phyloP scores from a whole-genome alignment of 768 basidiomycete species.

The Lentinus tigrinus region DNA sequence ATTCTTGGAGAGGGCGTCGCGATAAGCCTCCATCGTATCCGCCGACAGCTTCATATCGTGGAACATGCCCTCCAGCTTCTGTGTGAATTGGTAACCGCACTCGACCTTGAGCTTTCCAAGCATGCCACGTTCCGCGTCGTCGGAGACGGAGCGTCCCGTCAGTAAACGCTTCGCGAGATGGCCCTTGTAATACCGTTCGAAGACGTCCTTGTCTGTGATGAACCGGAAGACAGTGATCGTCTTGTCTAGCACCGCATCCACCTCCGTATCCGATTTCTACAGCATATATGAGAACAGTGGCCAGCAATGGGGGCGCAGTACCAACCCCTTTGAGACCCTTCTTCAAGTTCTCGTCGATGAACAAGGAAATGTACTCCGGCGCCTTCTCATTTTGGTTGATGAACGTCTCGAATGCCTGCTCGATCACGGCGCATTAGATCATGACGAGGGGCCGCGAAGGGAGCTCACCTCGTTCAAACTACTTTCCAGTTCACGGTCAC shows the following conservation, averaged over 20 bases:
- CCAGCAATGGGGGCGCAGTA: constrained; percentile 5
- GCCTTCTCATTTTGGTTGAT: constrained; percentile 85
- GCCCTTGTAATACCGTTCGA: constrained; percentile 96
- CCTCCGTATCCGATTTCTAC: constrained; percentile 93
- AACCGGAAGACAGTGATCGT: constrained; percentile 95
- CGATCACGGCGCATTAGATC: not conserved
- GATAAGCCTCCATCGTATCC: constrained; percentile 80
- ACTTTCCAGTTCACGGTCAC: constrained; percentile 76
- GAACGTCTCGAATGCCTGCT: constrained; percentile 90
- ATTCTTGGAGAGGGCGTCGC: constrained; percentile 52
- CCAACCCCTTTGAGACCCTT: constrained; percentile 92
- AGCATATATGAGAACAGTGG: not conserved
- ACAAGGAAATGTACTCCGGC: constrained; percentile 93
- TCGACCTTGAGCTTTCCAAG: constrained; percentile 95
- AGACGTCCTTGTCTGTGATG: constrained; percentile 92
- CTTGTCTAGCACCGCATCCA: constrained; percentile 88
- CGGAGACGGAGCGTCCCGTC: constrained; percentile 83
- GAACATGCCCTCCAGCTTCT: constrained; percentile 99
- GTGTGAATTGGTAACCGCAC: constrained; percentile 95
- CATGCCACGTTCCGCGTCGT: constrained; percentile 98
- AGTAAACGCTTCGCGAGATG: constrained; percentile 94
- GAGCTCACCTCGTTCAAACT: constrained; percentile 76
- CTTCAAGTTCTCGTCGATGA: constrained; percentile 94
- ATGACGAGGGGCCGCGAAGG: not conserved
- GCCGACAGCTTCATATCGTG: constrained; percentile 88